These are phyloP conservation scores for Boletus speciosus DNA, from an alignment of 768 basidiomycete genomes.

Conservation along the genomic window DNA sequence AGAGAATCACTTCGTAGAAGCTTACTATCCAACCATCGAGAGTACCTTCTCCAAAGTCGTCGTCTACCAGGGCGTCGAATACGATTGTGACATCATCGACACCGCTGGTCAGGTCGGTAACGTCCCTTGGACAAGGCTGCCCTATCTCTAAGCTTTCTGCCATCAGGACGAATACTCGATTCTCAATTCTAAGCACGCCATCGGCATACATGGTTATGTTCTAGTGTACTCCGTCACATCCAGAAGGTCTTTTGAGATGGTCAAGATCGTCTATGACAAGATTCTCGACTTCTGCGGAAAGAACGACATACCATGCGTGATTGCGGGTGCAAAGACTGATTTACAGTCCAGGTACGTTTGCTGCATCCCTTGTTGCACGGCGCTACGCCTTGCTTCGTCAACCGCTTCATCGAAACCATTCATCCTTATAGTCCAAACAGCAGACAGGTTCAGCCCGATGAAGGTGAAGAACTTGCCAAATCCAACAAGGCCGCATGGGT, in stretches of 20 bases:
- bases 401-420: conserved; percentile 17
- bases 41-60: conserved; percentile 82
- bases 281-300: conserved; percentile 84
- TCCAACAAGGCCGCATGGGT: conserved; percentile 74
- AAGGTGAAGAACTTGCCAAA: conserved; percentile 73
- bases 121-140: neutral
- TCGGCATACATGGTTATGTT: conserved; percentile 96
- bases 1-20: conserved; percentile 86
- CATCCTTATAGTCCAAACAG: conserved; percentile 36
- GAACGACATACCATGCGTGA: conserved; percentile 84
- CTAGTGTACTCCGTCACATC: conserved; percentile 94
- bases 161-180: conserved; percentile 88
- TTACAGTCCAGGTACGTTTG: conserved; percentile 64
- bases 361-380: conserved; percentile 5
- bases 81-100: conserved; percentile 96
- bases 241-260: conserved; percentile 90
- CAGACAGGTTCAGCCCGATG: conserved; percentile 72
- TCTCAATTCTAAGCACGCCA: conserved; percentile 88
- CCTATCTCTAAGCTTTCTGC: conserved; percentile 4
- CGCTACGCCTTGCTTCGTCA: conserved; percentile 9
- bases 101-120: conserved; percentile 88
- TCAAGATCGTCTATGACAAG: conserved; percentile 91
- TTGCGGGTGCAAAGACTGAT: conserved; percentile 92
- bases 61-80: conserved; percentile 84
- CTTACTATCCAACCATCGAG: conserved; percentile 96